These are phyloP conservation scores for Colletotrichum abscissum DNA, from an alignment of 2,329 filamentous ascomycete genomes.

Conservation along the genomic window DNA sequence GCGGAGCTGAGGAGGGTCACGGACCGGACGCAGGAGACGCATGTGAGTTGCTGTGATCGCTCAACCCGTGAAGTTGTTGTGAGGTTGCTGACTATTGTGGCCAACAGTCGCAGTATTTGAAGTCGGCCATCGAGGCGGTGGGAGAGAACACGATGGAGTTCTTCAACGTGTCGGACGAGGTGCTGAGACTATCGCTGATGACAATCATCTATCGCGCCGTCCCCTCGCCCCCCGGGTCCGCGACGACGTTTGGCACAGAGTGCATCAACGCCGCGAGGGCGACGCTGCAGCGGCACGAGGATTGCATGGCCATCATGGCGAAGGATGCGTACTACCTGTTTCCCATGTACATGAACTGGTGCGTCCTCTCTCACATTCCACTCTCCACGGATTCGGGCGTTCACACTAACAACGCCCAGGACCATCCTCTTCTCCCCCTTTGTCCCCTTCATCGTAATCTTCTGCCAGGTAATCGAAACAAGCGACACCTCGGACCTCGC, in stretches of 20 bases:
- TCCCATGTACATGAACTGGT: slow-evolving; percentile 56
- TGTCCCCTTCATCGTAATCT: slow-evolving; percentile 64
- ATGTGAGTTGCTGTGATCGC: slow-evolving; percentile 20
- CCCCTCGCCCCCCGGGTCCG: slow-evolving; percentile 42
- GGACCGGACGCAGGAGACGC: slow-evolving; percentile 39
- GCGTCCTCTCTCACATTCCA: slow-evolving; percentile 35
- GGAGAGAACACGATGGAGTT: slow-evolving; percentile 47
- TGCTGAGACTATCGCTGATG: slow-evolving; percentile 53
- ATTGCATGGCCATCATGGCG: slow-evolving; percentile 52
- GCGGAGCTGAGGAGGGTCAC: slow-evolving; percentile 47
- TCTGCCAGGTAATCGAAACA: slow-evolving; percentile 62
- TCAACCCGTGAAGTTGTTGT: no score
- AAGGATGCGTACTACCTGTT: slow-evolving; percentile 51
- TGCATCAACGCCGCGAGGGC: slow-evolving; percentile 55
- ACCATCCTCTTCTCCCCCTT: slow-evolving; percentile 62
- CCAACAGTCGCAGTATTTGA: slow-evolving; percentile 33
- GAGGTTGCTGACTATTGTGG: neutral
- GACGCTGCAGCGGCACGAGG: slow-evolving; percentile 53
- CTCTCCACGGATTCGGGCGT: no score
- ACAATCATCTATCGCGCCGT: slow-evolving; percentile 56
- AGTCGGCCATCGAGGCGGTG: slow-evolving; percentile 26
- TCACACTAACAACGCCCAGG: slow-evolving; percentile 41
- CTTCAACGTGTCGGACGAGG: slow-evolving; percentile 52
- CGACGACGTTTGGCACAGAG: slow-evolving; percentile 51
- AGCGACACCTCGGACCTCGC: slow-evolving; percentile 52